Base-by-base conservation (phyloP, 805 yeast genomes). In the Schizosaccharomyces japonicus region DNA sequence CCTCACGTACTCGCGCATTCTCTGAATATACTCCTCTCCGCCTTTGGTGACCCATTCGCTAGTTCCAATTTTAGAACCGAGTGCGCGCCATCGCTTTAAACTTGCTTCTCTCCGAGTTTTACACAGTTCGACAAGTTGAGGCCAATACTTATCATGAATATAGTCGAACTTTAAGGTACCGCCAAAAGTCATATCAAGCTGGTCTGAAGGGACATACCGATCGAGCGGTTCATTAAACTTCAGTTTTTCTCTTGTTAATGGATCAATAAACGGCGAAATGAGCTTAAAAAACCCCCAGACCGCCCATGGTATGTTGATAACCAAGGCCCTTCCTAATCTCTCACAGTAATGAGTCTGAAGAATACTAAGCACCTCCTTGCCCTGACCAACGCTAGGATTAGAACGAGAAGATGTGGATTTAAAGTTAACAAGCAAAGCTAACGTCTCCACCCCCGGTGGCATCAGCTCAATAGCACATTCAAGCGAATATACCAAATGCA, bases 301-400 rank as follows among this genome's bases (percentile, higher is more conserved):
- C 49, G 85, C 63, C 73, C 90, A 80, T 11, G 96, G 96, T 53
- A 90, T 84, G 62, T 90, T 87, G 45, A 93, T 81, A 48, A 90
- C 68, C 45, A 85, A 68, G 0, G 95, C 95, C 58, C 78, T 79
- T 34, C 99, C 99, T 50, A 90, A 68, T 56, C 99, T 73, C 61
- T 90, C 99, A 3, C 98, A 98, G 60, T 90, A 90, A 62, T 90
- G 99, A 10, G 93, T 84, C 64, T 90, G 99, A 55, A 90, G 67
- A 59, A 90, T 90, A 60, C 80, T 82, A 54, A 90, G 69, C 29
- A 87, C 96, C 63, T 84, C 94, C 59, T 85, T 78, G 31, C 95
- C 95, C 15, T 76, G 80, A 47, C 79, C 71, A 39, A 87, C 67
- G 1, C 94, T 83, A n/a, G 96, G 96, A 49, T 83, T 73, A 58